These are phyloP conservation scores for Andrographis paniculata DNA, from an alignment of 305 asterid genomes.

Conservation along the genomic window DNA sequence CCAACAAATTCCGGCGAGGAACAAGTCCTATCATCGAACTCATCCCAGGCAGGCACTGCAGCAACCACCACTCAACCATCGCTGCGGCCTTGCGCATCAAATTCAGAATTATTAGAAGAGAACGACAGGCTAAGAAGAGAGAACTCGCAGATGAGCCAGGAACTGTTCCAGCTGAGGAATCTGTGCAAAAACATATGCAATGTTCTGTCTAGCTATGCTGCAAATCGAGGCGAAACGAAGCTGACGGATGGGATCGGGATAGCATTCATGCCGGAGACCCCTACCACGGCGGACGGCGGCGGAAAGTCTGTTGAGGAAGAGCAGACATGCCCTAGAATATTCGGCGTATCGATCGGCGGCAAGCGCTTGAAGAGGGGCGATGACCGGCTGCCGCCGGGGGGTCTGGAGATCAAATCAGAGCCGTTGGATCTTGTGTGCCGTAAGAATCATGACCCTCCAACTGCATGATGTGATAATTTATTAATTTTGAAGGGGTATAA, in stretches of 20 bases:
- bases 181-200: constrained; percentile 45
- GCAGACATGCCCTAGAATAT: constrained; percentile 40
- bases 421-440: constrained; percentile 28
- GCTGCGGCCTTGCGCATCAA: constrained; percentile 23
- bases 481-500: too few relatives aligned
- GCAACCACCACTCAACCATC: constrained; percentile 15
- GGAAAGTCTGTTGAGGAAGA: constrained; percentile 24
- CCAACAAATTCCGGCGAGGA: constrained; percentile 64
- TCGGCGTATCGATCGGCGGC: constrained; percentile 57
- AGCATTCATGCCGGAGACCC: constrained; percentile 25
- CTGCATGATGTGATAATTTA: too few relatives aligned
- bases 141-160: constrained; percentile 42
- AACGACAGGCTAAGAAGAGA: constrained; percentile 61
- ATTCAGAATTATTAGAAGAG: constrained; percentile 50
- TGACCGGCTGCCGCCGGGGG: constrained; percentile 19
- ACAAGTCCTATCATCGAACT: constrained; percentile 69
- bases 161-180: constrained; percentile 37
- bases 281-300: too few relatives aligned
- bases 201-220: constrained; percentile 46
- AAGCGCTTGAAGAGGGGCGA: constrained; percentile 40
- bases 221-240: constrained; percentile 19
- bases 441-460: constrained; percentile 12
- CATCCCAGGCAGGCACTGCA: constrained; percentile 46
- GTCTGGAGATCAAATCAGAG: constrained; percentile 20
- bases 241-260: constrained; percentile 17